Base-by-base conservation (phyloP, 116 monocot genomes). In the Thalassia testudinum region DNA sequence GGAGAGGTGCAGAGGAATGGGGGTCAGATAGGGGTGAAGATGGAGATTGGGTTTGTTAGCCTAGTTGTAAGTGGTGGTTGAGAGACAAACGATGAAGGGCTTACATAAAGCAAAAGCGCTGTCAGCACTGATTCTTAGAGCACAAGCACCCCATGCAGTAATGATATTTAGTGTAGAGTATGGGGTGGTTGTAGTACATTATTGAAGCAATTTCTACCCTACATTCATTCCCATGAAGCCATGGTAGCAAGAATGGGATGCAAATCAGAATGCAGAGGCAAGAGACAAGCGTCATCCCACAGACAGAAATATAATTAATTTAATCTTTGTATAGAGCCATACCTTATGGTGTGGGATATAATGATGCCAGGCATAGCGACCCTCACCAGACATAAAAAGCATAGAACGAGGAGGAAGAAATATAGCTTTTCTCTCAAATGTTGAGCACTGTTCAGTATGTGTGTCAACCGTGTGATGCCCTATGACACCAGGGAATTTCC, bases 271-370 rank as follows among this genome's bases (percentile, higher is more conserved):
- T 45, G 4, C 15, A 45, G 45, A 45, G 45, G 45, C 45, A 45
- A 7, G 5, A 45, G 4, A 15, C 40, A 45, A 20, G 2, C 5
- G 15, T n/a, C 15, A 16, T 45, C 7, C 19, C 5, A 16, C 15
- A n/a, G 15, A 45, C 15, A 16, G 19, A 8, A 20, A 7, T 45
- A 45, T 45, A 16, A n/a, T 16, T 45, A 20, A 2, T 6, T 45
- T 45, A 7, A 34, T 34, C 10, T 10, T 34, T 34, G 30, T 50
- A 21, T 8, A 53, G 15, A n/a, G 19, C 45, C 15, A 13, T 20
- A 93, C 95, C 88, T 95, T 95, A 62, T 81, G 95, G 74, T 95
- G 95, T 21, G 88, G 95, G 53, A 95, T 95, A 61, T 88, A 95
- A 70, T 95, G 95, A 64, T 88, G 88, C 95, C 95, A 95, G 59